Conservation (phyloP, 225 moss, liverwort and hornwort genomes). For the Neckera pumila region DNA sequence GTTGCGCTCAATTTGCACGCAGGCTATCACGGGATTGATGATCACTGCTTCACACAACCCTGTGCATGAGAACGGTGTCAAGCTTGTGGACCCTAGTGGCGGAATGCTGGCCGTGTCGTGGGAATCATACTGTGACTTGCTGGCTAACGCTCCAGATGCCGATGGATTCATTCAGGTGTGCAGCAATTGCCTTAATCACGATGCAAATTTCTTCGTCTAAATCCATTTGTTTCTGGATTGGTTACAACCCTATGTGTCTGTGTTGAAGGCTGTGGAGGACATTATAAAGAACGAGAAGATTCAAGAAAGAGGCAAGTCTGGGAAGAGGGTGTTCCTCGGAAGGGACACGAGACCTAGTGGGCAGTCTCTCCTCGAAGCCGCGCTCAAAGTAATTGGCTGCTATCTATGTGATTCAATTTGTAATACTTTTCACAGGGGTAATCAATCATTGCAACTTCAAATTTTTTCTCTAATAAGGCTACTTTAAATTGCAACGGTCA, state of each 20-base stretch:
- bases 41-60: slow-evolving; percentile 97
- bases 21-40: slow-evolving; percentile 72
- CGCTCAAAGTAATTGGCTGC: slow-evolving; percentile 31
- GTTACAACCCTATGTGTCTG: background rate
- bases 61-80: slow-evolving; percentile 83
- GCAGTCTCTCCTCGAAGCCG: slow-evolving; percentile 52
- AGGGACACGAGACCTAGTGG: slow-evolving; percentile 93
- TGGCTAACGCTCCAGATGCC: slow-evolving; percentile 64
- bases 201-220: background rate
- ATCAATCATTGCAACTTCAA: background rate
- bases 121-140: slow-evolving; percentile 70
- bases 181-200: background rate
- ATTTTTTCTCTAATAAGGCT: background rate
- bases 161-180: slow-evolving; percentile 56
- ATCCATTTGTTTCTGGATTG: background rate
- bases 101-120: slow-evolving; percentile 80
- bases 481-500: background rate
- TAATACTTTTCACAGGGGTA: background rate
- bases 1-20: slow-evolving; percentile 62
- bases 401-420: background rate
- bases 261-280: slow-evolving; percentile 47
- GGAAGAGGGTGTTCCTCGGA: slow-evolving; percentile 61
- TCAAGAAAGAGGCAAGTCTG: background rate
- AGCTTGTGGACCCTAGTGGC: slow-evolving; percentile 81
- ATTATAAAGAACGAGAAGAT: slow-evolving; percentile 51